Conservation (phyloP, 305 asterid species). For the Fraxinus nigra region DNA sequence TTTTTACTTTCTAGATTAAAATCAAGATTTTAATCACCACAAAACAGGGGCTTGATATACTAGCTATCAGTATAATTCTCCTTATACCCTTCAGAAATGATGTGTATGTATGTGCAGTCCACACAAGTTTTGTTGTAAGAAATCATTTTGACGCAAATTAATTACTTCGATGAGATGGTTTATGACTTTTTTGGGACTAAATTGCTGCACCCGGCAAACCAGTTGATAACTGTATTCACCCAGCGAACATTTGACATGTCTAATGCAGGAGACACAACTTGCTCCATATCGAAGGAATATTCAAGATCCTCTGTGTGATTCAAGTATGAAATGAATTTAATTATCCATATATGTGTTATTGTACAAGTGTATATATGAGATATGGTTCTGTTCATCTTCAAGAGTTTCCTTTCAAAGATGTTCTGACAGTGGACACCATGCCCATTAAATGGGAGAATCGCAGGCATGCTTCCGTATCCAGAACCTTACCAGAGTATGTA, state of each 20-base stretch:
- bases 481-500: conserved; percentile 95
- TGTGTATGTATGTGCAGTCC: background rate
- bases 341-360: conserved; percentile 10
- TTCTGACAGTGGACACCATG: conserved; percentile 23
- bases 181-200: conserved; percentile 2
- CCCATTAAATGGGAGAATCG: conserved; percentile 25
- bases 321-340: conserved; percentile 61
- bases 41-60: background rate
- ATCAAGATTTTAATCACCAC: background rate
- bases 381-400: conserved; percentile 12
- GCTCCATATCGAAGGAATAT: conserved; percentile 73
- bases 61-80: background rate
- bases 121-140: background rate
- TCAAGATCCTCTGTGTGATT: conserved; percentile 88
- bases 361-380: background rate
- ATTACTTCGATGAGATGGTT: background rate
- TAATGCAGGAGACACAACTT: conserved; percentile 93
- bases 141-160: background rate
- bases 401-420: conserved; percentile 13
- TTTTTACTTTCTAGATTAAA: background rate
- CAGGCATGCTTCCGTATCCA: conserved; percentile 97
- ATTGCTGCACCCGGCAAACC: conserved; percentile 17
- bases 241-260: conserved; percentile 23
- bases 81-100: background rate
- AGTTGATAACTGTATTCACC: conserved; percentile 15